Percentiles rank a stretch among this genome's conserved stretches.
phyloP scores from a whole-genome alignment of 352 stramenopile genomes.

The Halophytophthora polymorphica region DNA sequence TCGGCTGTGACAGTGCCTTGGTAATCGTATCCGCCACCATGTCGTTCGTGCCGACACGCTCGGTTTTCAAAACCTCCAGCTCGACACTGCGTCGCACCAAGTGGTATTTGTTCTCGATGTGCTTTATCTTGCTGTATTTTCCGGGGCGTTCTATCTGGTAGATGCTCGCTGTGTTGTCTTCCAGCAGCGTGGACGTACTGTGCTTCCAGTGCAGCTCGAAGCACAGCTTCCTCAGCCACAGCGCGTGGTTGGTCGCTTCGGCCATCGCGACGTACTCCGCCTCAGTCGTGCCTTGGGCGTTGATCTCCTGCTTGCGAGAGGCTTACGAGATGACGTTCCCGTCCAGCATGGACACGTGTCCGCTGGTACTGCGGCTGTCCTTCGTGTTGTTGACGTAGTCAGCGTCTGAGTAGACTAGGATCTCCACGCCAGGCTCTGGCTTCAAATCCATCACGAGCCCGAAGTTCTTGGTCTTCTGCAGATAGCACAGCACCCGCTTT shows the following conservation, averaged over 20 bases:
- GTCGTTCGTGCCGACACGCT: slow-evolving; percentile 15
- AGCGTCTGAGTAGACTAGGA: slow-evolving; percentile 13
- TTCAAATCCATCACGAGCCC: slow-evolving; percentile 12
- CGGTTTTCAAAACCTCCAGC: slow-evolving; percentile 1
- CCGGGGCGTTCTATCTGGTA: slow-evolving; percentile 4
- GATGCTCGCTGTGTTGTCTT: slow-evolving; percentile 9
- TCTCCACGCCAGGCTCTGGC: not conserved
- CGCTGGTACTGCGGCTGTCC: slow-evolving; percentile 18
- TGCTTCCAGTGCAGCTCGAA: slow-evolving; percentile 7
- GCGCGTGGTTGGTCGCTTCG: slow-evolving; percentile 20
- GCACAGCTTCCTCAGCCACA: slow-evolving; percentile 15
- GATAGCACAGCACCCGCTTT: slow-evolving; percentile 12
- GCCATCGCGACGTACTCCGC: slow-evolving; percentile 25
- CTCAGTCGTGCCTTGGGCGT: slow-evolving; percentile 22
- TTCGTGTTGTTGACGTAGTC: slow-evolving; percentile 25
- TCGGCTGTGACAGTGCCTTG: slow-evolving; percentile 15
- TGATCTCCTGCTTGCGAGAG: slow-evolving; percentile 26
- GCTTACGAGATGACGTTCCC: slow-evolving; percentile 19
- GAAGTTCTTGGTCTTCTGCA: slow-evolving; percentile 6
- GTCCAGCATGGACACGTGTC: slow-evolving; percentile 19
- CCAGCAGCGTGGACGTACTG: slow-evolving; percentile 2
- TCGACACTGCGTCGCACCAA: slow-evolving; percentile 6
- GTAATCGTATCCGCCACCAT: slow-evolving; percentile 24
- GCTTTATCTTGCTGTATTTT: slow-evolving; percentile 13
- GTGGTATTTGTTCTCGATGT: slow-evolving; percentile 29